phyloP scores from a whole-genome alignment of 1,284 basidiomycete species.

The Naganishia sp. region DNA sequence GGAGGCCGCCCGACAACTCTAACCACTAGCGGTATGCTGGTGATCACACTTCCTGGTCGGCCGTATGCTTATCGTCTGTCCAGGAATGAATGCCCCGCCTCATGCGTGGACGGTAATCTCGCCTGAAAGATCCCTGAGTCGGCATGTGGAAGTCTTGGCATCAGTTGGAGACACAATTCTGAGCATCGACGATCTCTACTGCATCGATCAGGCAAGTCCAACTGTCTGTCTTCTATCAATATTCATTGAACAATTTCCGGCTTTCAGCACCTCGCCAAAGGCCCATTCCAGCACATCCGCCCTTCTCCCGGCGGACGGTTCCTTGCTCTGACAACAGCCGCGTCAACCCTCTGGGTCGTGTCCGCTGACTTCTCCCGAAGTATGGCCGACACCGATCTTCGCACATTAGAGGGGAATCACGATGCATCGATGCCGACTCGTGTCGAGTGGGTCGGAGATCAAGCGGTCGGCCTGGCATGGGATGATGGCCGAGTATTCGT shows the following conservation, averaged over 20 bases:
- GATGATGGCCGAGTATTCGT: conserved; percentile 67
- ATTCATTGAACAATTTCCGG: neutral
- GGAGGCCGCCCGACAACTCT: conserved; percentile 68
- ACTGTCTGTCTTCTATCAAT: conserved; percentile 5
- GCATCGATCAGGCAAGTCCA: conserved; percentile 67
- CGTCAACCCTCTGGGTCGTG: conserved; percentile 81
- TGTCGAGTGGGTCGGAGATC: conserved; percentile 95
- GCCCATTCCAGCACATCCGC: conserved; percentile 82
- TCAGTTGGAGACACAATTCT: conserved; percentile 73
- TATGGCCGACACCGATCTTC: conserved; percentile 78
- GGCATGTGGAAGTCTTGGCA: conserved; percentile 81
- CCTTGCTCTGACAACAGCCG: conserved; percentile 76
- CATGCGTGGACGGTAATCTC: conserved; percentile 81
- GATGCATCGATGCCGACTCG: conserved; percentile 56
- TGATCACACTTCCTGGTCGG: neutral
- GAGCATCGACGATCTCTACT: conserved; percentile 81
- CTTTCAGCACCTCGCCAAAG: conserved; percentile 69
- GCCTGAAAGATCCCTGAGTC: conserved; percentile 78
- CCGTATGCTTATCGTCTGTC: neutral
- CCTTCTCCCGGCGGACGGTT: conserved; percentile 93
- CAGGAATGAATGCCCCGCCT: conserved; percentile 74
- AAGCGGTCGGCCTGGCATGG: conserved; percentile 88
- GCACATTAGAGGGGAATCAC: conserved; percentile 41
- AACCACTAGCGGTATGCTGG: conserved; percentile 66
- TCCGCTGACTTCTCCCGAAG: conserved; percentile 87